Evolutionary conservation across 805 yeast genomes (phyloP).

Genomic region (Kuraishia cidri): DNA sequence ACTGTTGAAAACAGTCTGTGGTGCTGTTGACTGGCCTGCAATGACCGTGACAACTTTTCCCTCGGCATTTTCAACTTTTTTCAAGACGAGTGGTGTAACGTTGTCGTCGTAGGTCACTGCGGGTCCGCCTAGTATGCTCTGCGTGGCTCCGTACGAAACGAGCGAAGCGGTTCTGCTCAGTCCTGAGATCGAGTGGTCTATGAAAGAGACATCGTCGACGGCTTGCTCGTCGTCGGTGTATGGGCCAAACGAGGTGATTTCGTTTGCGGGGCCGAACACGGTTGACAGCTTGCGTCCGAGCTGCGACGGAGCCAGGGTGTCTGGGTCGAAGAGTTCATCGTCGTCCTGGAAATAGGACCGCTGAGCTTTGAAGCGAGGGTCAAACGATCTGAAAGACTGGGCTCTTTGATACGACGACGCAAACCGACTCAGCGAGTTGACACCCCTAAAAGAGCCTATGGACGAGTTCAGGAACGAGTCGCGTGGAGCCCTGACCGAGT

Average conservation of each 20-base stretch:
- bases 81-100: conserved; percentile 43
- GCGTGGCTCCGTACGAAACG: conserved; percentile 19
- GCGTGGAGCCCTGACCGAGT: conserved; percentile 5
- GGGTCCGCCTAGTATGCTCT: conserved; percentile 7
- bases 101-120: conserved; percentile 11
- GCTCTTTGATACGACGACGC: conserved; percentile 78
- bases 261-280: conserved; percentile 24
- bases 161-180: conserved; percentile 17
- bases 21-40: conserved; percentile 75
- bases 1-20: conserved; percentile 61
- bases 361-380: conserved; percentile 44
- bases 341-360: conserved; percentile 57
- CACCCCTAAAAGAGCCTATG: conserved; percentile 53
- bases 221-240: conserved; percentile 26
- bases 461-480: conserved; percentile 32
- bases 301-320: conserved; percentile 54
- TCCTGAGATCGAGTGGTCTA: conserved; percentile 19
- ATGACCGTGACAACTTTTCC: conserved; percentile 65
- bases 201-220: conserved; percentile 31
- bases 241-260: conserved; percentile 3
- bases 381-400: conserved; percentile 53
- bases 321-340: conserved; percentile 64
- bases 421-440: conserved; percentile 66
- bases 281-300: conserved; percentile 59
- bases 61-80: conserved; percentile 58